A percentile compares a stretch with the other conserved stretches of the same genome.
These are phyloP conservation scores for Syzygium jambos DNA, from an alignment of 345 rosid species.

Conservation along the genomic window DNA sequence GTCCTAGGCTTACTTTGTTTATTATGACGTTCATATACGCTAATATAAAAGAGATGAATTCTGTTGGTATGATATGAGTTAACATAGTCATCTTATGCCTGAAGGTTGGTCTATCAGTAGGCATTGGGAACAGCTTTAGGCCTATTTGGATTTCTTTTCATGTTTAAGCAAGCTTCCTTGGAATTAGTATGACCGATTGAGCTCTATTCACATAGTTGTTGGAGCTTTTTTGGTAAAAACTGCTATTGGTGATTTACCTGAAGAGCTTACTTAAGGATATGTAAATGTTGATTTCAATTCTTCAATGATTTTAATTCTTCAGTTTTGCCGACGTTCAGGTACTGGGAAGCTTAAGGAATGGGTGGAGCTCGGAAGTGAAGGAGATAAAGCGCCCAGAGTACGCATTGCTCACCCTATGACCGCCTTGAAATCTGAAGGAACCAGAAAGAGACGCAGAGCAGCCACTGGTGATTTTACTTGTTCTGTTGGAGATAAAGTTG, in stretches of 20 bases:
- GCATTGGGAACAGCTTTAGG: neutral
- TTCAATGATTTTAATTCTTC: slow-evolving; percentile 1
- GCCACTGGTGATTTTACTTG: slow-evolving; percentile 62
- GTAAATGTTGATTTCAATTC: neutral
- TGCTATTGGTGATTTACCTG: neutral
- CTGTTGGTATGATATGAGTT: neutral
- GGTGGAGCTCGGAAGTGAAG: slow-evolving; percentile 63
- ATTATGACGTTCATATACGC: neutral
- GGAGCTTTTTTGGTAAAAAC: neutral
- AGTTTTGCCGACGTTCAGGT: slow-evolving; percentile 22
- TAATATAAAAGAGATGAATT: neutral
- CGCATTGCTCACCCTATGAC: slow-evolving; percentile 65
- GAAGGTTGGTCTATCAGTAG: neutral
- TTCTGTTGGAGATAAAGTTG: slow-evolving; percentile 91
- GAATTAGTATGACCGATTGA: neutral
- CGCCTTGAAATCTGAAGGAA: slow-evolving; percentile 72
- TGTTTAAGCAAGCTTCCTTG: neutral
- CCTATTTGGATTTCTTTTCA: neutral
- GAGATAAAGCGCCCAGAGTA: slow-evolving; percentile 55
- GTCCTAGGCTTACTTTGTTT: neutral
- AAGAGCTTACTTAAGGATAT: neutral
- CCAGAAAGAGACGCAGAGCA: slow-evolving; percentile 90
- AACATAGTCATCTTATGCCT: neutral
- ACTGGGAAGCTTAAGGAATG: slow-evolving; percentile 78
- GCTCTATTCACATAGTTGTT: neutral